Base-by-base conservation (phyloP, 441 rosid species). In the Aquilaria agallochum region DNA sequence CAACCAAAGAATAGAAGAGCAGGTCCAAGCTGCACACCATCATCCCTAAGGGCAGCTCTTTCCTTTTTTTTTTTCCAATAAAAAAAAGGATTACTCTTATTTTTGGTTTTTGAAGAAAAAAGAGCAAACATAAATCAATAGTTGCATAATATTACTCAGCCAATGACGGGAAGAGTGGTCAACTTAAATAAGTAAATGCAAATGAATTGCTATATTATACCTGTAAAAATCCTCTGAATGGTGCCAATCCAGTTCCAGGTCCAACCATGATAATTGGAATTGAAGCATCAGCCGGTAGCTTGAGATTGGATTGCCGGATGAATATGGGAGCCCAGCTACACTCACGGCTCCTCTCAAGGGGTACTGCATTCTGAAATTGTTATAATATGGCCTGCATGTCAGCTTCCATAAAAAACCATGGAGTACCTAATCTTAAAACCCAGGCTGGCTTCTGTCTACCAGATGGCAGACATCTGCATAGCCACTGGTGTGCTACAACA, bases 161-260 rank as follows among this genome's bases (percentile, higher is more conserved):
- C 11, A 53, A 14, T 12, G 14, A 31, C 47, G 12, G 14, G 20
- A 30, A 46, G 56, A 13, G 54, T 44, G 53, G 20, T 64, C 1
- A 32, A 20, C 49, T 20, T 20, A 20, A 20, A 20, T 20, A 20
- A 20, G 27, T 20, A 20, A 20, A 20, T 20, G 27, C 27, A 20
- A 20, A 20, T 1, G 27, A 20, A 20, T 20, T 20, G 34, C 45
- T 31, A 53, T 55, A 32, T 50, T 62, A 59, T 52, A 88, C 90
- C 82, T 82, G 87, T 58, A 83, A 72, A 71, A 86, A 86, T 11
- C 92, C 92, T 72, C 92, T 76, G 64, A 86, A 83, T 68, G 89
- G 92, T 58, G 92, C 92, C 46, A 86, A 72, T 15, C 92, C 92
- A 58, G 92, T 86, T 49, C 92, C 92, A 68, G 89, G 92, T 51